Evolutionary conservation across 2,329 filamentous ascomycete species (phyloP).

Genomic region (Calonectria multiphialidica): DNA sequence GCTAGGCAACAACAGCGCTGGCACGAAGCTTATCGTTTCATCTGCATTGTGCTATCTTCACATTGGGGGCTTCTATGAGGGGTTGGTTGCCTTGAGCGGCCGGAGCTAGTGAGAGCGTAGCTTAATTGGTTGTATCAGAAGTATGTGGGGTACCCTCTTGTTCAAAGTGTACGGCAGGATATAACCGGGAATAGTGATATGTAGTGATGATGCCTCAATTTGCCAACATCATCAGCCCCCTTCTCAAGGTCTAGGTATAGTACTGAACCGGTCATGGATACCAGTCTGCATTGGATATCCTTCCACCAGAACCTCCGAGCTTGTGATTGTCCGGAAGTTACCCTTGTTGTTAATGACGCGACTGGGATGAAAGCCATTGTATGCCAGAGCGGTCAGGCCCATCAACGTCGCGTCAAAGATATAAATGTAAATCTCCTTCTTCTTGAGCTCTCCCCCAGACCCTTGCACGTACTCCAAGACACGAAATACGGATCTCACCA

Average conservation of each 20-base stretch:
- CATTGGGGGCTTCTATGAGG: background rate
- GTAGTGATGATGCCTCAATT: no score
- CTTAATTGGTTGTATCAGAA: background rate
- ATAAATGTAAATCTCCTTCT: constrained; percentile 6
- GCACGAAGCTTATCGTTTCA: background rate
- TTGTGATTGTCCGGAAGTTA: background rate
- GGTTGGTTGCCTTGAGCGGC: background rate
- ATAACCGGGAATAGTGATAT: background rate
- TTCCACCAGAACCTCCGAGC: background rate
- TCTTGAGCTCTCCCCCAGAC: background rate
- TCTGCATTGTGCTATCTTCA: background rate
- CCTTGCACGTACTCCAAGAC: background rate
- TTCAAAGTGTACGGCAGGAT: background rate
- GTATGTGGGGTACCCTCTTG: background rate
- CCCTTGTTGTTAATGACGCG: background rate
- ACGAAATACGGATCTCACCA: background rate
- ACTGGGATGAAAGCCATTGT: background rate
- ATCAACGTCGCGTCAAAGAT: background rate
- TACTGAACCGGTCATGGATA: background rate
- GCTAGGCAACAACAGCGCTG: background rate
- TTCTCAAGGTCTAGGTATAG: background rate
- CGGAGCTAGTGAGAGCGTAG: no score
- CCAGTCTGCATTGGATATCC: background rate
- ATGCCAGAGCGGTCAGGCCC: background rate
- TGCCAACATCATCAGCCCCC: background rate